Base-by-base conservation (phyloP, 1,139 yeast species). In the Saccharomyces pastorianus region DNA sequence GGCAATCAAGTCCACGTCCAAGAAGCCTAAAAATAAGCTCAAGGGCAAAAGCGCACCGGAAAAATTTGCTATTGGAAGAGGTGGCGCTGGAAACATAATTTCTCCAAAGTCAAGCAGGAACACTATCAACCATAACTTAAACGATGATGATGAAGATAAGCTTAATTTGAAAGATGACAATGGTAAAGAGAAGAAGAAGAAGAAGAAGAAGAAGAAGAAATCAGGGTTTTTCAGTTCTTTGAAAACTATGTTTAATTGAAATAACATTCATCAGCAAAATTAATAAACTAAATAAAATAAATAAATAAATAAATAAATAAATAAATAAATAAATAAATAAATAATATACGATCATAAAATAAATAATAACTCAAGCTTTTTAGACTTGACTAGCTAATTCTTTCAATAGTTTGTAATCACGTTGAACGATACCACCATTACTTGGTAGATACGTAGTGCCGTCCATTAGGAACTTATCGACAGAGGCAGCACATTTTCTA, bases 401-500 rank as follows among this genome's bases (percentile, higher is more conserved):
- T 70, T 85, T 90, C 65, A 86, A 75, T 61, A 85, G 73, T 65
- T 82, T 83, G 73, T 79, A 87, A 71, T 85, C 82, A 72, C 96
- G 83, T 73, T 85, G 88, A 63, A 85, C 88, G 67, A 93, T 86
- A 46, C 96, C 85, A 53, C 99, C 99, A 67, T 87, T 88, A 49
- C 96, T 96, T 58, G 99, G 98, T 64, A 93, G 80, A 68, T 88
- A 80, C 38, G 96, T 80, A 58, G 80, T 73, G 34, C 93, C 90
- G 44, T 38, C 25, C 83, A 84, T 83, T 71, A 93, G 78, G 71
- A 72, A 87, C 64, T 77, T 73, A 69, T 93, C 99, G 58, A 93
- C 95, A 65, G 88, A 91, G 64, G 96, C 82, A 46, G 99, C 99
- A 80, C 96, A 88, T 74, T 93, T 97, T 76, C 98, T 84, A 64